phyloP scores from a whole-genome alignment of 2,329 filamentous ascomycete species.

The Cercospora berteroae region DNA sequence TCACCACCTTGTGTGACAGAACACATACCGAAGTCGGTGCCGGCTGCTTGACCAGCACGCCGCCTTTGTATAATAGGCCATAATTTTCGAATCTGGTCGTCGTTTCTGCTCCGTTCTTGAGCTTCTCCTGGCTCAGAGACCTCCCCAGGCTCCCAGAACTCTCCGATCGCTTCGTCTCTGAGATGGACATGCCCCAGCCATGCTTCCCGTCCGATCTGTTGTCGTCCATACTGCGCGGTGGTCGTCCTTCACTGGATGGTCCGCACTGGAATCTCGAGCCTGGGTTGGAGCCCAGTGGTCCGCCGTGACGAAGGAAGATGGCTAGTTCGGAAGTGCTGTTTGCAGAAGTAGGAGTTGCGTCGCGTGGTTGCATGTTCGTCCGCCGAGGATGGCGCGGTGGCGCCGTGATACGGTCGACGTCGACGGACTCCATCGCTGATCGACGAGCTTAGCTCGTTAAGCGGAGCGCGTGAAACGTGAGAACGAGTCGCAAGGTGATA shows the following conservation, averaged over 20 bases:
- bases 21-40: constrained; percentile 17
- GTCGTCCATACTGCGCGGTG: neutral
- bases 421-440: constrained; percentile 6
- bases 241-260: constrained; percentile 1
- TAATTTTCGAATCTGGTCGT: constrained; percentile 16
- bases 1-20: neutral
- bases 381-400: constrained; percentile 8
- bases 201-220: neutral
- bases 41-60: constrained; percentile 17
- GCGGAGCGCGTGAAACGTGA: constrained; percentile 4
- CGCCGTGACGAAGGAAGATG: constrained; percentile 11
- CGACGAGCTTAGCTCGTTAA: neutral
- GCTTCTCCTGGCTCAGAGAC: constrained; percentile 12
- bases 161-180: neutral
- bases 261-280: constrained; percentile 11
- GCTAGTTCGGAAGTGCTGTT: constrained; percentile 11
- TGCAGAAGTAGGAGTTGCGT: constrained; percentile 9
- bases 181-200: constrained; percentile 4
- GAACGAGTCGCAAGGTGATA: constrained; percentile 8
- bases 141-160: constrained; percentile 1
- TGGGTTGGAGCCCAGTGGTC: constrained; percentile 7
- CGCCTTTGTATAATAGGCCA: constrained; percentile 17
- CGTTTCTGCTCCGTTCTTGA: constrained; percentile 9
- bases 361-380: constrained; percentile 11
- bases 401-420: neutral